Percentiles rank a stretch among this genome's conserved stretches.
These are phyloP conservation scores for Syzygium aqueum DNA, from an alignment of 345 rosid genomes.

Conservation along the genomic window DNA sequence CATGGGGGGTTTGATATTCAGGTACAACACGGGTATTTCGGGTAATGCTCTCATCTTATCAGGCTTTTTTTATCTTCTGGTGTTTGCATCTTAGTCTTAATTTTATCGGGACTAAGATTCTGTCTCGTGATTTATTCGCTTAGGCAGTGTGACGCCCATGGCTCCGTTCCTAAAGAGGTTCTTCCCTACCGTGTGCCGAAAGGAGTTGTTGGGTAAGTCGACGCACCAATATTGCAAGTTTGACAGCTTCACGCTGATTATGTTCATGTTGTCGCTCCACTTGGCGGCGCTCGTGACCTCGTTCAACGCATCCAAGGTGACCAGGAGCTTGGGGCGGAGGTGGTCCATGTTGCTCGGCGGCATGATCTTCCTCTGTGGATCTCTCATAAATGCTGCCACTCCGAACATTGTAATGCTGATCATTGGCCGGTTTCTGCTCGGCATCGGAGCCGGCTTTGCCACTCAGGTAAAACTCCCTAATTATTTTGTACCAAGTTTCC, in stretches of 20 bases:
- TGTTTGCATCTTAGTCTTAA: not conserved
- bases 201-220: slow-evolving; percentile 14
- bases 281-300: slow-evolving; percentile 23
- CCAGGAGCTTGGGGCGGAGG: slow-evolving; percentile 3
- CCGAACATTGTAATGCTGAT: slow-evolving; percentile 6
- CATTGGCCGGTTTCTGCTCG: slow-evolving; percentile 2
- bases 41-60: not conserved
- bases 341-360: slow-evolving; percentile 3
- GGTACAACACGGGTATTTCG: slow-evolving; percentile 6
- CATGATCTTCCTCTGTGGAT: not conserved
- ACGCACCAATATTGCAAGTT: slow-evolving; percentile 29
- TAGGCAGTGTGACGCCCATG: slow-evolving; percentile 11
- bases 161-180: slow-evolving; percentile 2
- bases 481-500: not conserved
- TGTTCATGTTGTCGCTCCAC: slow-evolving; percentile 24
- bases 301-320: not conserved
- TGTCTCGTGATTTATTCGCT: not conserved
- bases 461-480: slow-evolving; percentile 44
- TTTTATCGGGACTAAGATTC: too few species aligned
- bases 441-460: slow-evolving; percentile 25
- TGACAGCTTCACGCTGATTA: slow-evolving; percentile 16
- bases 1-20: not conserved
- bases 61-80: not conserved
- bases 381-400: slow-evolving; percentile 1
- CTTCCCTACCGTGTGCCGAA: not conserved